phyloP scores from a whole-genome alignment of 1,284 basidiomycete genomes.

The Phellinidium pouzarii region DNA sequence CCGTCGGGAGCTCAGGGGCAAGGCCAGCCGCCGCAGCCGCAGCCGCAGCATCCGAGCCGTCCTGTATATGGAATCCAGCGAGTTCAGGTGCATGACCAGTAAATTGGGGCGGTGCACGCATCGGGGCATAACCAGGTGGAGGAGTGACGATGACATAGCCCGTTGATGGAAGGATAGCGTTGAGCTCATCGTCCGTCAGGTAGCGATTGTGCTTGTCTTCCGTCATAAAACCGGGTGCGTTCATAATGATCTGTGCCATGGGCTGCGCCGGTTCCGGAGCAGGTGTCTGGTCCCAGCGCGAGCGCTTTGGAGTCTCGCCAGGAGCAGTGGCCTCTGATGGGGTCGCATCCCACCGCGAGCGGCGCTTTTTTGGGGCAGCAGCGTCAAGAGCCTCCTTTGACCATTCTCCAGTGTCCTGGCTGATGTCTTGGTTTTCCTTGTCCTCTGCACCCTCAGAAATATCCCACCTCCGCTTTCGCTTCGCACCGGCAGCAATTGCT shows the following conservation, averaged over 20 bases:
- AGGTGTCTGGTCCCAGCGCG: conserved; percentile 94
- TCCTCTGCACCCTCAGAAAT: conserved; percentile 53
- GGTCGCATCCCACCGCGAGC: conserved; percentile 91
- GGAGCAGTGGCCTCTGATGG: conserved; percentile 55
- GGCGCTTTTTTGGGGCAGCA: conserved; percentile 79
- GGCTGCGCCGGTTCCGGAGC: conserved; percentile 45
- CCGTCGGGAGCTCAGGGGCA: conserved; percentile 92
- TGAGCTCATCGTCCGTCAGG: conserved; percentile 93
- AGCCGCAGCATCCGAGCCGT: conserved; percentile 84
- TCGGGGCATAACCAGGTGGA: conserved; percentile 88
- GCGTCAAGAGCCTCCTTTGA: conserved; percentile 66
- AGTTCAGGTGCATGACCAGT: conserved; percentile 66
- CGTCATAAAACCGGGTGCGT: conserved; percentile 72
- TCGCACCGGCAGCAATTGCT: conserved; percentile 46
- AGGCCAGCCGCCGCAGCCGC: conserved; percentile 86
- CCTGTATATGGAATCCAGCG: conserved; percentile 94
- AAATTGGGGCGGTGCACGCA: conserved; percentile 67
- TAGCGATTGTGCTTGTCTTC: conserved; percentile 95
- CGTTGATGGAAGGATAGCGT: conserved; percentile 78
- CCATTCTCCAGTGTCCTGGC: conserved; percentile 57
- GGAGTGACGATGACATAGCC: conserved; percentile 93
- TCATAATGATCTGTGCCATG: conserved; percentile 77
- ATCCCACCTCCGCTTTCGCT: conserved; percentile 87
- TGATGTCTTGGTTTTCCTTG: conserved; percentile 47
- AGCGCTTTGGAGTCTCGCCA: conserved; percentile 69